Evolutionary conservation across 2,329 filamentous ascomycete species (phyloP).

Genomic region (Cercospora sp.): DNA sequence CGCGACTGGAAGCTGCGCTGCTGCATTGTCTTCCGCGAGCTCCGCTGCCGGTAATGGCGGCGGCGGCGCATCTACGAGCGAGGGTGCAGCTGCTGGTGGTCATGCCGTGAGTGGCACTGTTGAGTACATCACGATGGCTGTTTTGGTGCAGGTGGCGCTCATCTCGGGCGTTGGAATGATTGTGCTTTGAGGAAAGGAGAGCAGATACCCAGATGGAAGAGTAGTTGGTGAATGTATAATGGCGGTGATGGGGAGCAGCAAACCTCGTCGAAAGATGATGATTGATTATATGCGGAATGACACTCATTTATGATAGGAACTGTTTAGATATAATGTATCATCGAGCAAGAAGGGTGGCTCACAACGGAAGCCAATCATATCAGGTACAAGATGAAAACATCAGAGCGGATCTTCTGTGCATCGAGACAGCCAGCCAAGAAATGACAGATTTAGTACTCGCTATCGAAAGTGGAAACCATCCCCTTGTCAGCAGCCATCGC

Average conservation of each 20-base stretch:
- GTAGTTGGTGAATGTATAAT: background rate
- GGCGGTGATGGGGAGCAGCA: background rate
- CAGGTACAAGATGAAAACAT: too few species aligned
- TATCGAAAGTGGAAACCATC: too few species aligned
- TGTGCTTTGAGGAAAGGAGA: background rate
- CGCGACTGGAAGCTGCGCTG: conserved; percentile 55
- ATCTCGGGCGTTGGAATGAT: conserved; percentile 37
- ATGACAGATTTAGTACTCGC: too few species aligned
- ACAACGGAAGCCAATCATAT: too few species aligned
- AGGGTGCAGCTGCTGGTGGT: conserved; percentile 23
- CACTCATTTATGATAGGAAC: background rate
- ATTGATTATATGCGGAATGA: background rate
- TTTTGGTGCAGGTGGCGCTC: conserved; percentile 29
- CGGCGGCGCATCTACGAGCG: conserved; percentile 17
- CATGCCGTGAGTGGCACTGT: conserved; percentile 21
- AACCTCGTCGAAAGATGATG: background rate
- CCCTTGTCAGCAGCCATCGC: too few species aligned
- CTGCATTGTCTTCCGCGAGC: conserved; percentile 63
- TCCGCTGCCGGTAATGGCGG: conserved; percentile 42
- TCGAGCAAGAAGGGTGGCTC: background rate
- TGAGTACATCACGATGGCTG: conserved; percentile 28
- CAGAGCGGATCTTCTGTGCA: too few species aligned
- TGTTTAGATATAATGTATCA: background rate
- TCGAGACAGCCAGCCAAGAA: too few species aligned
- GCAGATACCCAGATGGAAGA: background rate